These are phyloP conservation scores for Jaltomata sinuosa DNA, from an alignment of 257 asterid genomes.

Conservation along the genomic window DNA sequence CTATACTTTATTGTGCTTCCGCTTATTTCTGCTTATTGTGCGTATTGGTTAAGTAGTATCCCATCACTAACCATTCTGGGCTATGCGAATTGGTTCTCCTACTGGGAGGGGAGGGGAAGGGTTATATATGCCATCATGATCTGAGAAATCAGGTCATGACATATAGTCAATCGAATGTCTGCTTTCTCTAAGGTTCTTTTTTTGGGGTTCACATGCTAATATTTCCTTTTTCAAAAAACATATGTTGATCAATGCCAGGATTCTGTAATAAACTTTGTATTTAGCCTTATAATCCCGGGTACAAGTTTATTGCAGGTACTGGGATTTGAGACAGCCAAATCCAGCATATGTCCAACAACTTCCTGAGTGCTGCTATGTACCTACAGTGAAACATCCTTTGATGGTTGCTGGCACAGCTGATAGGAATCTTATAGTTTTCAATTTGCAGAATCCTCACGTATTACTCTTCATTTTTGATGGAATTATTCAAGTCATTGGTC, in stretches of 20 bases:
- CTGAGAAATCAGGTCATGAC: no score
- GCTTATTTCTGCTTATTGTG: no score
- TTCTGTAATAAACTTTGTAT: not conserved
- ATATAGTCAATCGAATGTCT: not conserved
- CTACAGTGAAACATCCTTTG: slow-evolving; percentile 73
- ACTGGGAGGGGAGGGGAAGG: no score
- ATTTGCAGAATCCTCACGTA: slow-evolving; percentile 96
- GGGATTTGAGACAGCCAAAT: slow-evolving; percentile 75
- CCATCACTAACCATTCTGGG: no score
- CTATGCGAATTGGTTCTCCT: no score
- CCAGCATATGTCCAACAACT: slow-evolving; percentile 88
- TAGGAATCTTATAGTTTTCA: slow-evolving; percentile 70
- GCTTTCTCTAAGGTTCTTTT: not conserved
- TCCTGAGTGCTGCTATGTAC: slow-evolving; percentile 94
- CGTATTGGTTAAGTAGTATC: no score
- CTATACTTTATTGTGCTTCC: no score
- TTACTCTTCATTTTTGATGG: not conserved
- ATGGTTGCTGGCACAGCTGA: slow-evolving; percentile 97
- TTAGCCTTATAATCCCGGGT: not conserved
- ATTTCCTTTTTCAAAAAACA: not conserved
- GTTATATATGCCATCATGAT: no score
- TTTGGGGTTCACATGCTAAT: not conserved
- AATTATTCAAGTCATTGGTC: not conserved
- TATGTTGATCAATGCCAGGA: not conserved
- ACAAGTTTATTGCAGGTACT: slow-evolving; percentile 49